Conservation (phyloP, 108 stramenopile genomes). For the Seminavis robusta region DNA sequence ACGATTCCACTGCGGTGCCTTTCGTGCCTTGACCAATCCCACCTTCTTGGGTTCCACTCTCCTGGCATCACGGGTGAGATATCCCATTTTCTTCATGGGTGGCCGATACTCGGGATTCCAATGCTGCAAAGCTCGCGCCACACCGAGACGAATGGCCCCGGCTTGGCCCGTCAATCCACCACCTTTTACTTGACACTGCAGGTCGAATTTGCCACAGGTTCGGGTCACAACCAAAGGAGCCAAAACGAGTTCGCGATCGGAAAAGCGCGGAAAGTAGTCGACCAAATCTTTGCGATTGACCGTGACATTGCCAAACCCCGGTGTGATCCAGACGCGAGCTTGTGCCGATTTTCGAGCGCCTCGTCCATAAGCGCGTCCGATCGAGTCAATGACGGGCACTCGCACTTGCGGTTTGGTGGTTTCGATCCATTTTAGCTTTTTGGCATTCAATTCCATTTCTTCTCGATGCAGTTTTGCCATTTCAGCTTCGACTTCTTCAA, state of each 20-base stretch:
- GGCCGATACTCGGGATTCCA: constrained; percentile 93
- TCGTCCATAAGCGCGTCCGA: constrained; percentile 89
- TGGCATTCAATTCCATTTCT: constrained; percentile 52
- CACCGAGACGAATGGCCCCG: constrained; percentile 92
- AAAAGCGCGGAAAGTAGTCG: constrained; percentile 82
- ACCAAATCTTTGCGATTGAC: constrained; percentile 84
- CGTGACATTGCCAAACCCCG: constrained; percentile 76
- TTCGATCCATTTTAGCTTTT: constrained; percentile 65
- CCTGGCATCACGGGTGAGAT: constrained; percentile 92
- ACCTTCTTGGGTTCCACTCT: constrained; percentile 97
- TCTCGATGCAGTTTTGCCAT: constrained; percentile 37
- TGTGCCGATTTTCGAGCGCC: constrained; percentile 92
- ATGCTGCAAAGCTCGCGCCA: constrained; percentile 89
- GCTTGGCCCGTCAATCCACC: constrained; percentile 91
- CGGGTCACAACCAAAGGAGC: constrained; percentile 84
- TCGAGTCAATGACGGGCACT: constrained; percentile 67
- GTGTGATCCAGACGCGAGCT: constrained; percentile 93
- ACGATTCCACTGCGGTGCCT: constrained; percentile 97
- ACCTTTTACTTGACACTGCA: constrained; percentile 65
- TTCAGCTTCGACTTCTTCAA: constrained; percentile 23
- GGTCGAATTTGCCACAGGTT: constrained; percentile 90
- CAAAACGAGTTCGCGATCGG: constrained; percentile 72
- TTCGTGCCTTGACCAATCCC: constrained; percentile 95
- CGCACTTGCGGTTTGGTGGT: constrained; percentile 61
- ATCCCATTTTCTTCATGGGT: constrained; percentile 84